Evolutionary conservation across 495 filamentous ascomycete genomes (phyloP).

Genomic region (Neurospora sp.): DNA sequence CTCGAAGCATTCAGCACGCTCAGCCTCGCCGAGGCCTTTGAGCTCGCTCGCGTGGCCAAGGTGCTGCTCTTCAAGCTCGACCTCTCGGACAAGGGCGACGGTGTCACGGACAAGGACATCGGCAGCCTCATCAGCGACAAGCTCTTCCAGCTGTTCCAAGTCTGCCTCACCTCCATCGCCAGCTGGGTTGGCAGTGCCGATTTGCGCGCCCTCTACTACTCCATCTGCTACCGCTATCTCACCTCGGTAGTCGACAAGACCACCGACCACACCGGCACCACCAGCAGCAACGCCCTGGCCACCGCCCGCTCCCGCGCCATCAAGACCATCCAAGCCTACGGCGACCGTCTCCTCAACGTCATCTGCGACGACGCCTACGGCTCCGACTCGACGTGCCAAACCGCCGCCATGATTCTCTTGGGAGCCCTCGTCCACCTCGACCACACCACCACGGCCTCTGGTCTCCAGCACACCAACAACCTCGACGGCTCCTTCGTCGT

Average conservation of each 20-base stretch:
- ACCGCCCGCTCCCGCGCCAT: conserved; percentile 53
- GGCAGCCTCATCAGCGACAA: conserved; percentile 75
- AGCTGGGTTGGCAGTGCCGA: conserved; percentile 57
- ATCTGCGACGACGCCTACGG: conserved; percentile 90
- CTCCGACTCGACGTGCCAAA: conserved; percentile 68
- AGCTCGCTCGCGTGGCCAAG: conserved; percentile 69
- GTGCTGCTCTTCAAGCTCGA: conserved; percentile 66
- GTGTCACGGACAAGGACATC: conserved; percentile 36
- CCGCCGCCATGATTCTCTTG: conserved; percentile 68
- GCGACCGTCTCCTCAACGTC: conserved; percentile 69
- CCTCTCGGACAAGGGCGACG: conserved; percentile 32
- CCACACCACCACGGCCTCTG: conserved; percentile 22
- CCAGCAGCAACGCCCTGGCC: conserved; percentile 12
- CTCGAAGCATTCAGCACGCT: conserved; percentile 62
- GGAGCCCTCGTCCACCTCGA: conserved; percentile 60
- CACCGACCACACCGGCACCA: conserved; percentile 8
- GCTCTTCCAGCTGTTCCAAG: conserved; percentile 81
- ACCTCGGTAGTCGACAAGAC: conserved; percentile 54
- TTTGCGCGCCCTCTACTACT: conserved; percentile 76
- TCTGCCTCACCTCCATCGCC: conserved; percentile 64
- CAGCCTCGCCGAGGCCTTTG: conserved; percentile 53
- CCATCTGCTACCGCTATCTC: conserved; percentile 77
- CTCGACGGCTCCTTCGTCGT: conserved; percentile 58
- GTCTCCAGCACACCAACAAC: conserved; percentile 16
- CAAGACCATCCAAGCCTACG: conserved; percentile 64